Evolutionary conservation across 2,329 filamentous ascomycete species (phyloP).

Genomic region (Xylariomycetidae sp.): DNA sequence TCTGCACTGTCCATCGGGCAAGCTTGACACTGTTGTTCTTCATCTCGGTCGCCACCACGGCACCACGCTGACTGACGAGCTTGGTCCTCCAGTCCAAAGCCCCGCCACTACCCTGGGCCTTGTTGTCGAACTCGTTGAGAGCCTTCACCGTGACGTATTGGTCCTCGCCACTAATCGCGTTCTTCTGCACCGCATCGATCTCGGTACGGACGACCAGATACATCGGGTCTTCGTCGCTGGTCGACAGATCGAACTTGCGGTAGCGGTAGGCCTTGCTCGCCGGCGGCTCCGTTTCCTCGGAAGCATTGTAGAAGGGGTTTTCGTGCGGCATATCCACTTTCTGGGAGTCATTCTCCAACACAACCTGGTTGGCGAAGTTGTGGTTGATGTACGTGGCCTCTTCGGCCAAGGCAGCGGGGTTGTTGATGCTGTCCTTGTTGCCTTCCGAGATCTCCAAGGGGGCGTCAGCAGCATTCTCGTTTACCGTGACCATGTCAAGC

Average conservation of each 20-base stretch:
- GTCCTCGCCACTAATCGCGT: constrained; percentile 84
- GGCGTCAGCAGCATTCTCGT: constrained; percentile 95
- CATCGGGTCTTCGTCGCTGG: constrained; percentile 90
- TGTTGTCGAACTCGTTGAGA: constrained; percentile 98
- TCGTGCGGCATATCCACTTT: constrained; percentile 81
- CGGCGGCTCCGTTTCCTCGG: constrained; percentile 86
- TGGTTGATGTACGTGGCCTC: constrained; percentile 99
- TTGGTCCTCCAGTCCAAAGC: constrained; percentile 97
- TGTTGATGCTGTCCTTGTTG: constrained; percentile 92
- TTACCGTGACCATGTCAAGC: constrained; percentile 96
- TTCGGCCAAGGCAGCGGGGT: constrained; percentile 84
- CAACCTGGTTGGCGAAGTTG: constrained; percentile 96
- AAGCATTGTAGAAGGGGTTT: constrained; percentile 96
- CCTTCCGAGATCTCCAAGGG: constrained; percentile 87
- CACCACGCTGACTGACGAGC: constrained; percentile 89
- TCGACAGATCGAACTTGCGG: constrained; percentile 89
- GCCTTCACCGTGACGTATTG: constrained; percentile 90
- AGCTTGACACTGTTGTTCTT: constrained; percentile 99
- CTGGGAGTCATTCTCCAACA: constrained; percentile 69
- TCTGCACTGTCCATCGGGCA: constrained; percentile 94
- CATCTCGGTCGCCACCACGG: constrained; percentile 98
- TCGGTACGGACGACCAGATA: constrained; percentile 92
- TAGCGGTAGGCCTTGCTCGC: constrained; percentile 99
- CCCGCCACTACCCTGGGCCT: constrained; percentile 89
- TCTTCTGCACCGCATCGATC: constrained; percentile 93